phyloP scores from a whole-genome alignment of 352 stramenopile genomes.

The Globisporangium mamillatum region DNA sequence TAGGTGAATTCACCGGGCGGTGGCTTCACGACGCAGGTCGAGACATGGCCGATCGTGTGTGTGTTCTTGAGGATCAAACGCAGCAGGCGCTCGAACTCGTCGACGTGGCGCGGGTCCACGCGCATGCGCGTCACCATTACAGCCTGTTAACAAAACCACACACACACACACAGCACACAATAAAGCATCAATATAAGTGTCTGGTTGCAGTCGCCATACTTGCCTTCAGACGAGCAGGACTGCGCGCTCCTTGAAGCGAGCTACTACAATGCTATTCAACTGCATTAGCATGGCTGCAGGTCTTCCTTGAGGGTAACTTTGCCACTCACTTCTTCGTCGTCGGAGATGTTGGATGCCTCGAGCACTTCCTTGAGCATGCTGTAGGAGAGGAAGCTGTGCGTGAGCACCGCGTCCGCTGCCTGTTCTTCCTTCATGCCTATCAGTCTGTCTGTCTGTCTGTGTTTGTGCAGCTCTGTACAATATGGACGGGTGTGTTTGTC shows the following conservation, averaged over 20 bases:
- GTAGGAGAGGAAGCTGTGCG: conserved; percentile 65
- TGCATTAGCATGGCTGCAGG: not conserved
- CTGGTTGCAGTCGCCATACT: not conserved
- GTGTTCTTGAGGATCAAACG: conserved; percentile 81
- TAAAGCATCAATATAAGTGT: not conserved
- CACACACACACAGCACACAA: not conserved
- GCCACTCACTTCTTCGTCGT: conserved; percentile 66
- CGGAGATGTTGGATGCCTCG: conserved; percentile 68
- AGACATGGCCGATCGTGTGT: conserved; percentile 76
- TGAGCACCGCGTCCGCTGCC: conserved; percentile 25
- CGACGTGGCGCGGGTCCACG: conserved; percentile 65
- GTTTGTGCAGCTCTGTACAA: not conserved
- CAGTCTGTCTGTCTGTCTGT: not conserved
- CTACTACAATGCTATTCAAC: not conserved
- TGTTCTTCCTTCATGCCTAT: conserved; percentile 7
- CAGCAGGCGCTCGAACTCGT: conserved; percentile 77
- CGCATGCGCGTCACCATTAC: conserved; percentile 84
- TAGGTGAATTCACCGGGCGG: conserved; percentile 73
- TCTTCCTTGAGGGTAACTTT: not conserved
- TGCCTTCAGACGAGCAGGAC: not conserved
- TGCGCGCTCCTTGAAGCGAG: not conserved
- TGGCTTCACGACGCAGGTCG: conserved; percentile 76
- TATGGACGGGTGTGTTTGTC: not conserved
- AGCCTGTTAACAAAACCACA: conserved; percentile 27
- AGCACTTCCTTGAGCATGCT: conserved; percentile 77